A percentile compares a stretch with the other conserved stretches of the same genome.
Conservation (phyloP, 148 eudicot species). For the Cornus suecica region DNA sequence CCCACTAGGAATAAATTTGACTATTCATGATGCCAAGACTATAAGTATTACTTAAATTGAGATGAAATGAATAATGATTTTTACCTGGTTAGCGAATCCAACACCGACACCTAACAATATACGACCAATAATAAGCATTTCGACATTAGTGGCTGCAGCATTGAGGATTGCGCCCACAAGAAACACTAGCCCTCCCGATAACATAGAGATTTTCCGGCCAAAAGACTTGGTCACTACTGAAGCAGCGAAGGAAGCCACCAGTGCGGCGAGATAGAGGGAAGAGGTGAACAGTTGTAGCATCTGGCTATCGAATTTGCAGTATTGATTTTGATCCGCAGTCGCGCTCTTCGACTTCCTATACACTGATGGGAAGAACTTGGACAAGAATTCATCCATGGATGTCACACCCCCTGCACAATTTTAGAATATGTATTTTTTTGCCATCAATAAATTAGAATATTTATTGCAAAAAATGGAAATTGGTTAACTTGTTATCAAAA, state of each 20-base stretch:
- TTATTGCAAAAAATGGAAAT: no score
- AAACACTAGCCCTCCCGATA: slow-evolving; percentile 23
- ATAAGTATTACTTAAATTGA: no score
- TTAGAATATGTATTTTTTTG: no score
- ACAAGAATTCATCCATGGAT: slow-evolving; percentile 28
- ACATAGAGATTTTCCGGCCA: slow-evolving; percentile 34
- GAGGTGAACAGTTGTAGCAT: slow-evolving; percentile 28
- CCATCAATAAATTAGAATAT: no score
- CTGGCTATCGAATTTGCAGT: slow-evolving; percentile 32
- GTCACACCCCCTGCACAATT: slow-evolving; percentile 25
- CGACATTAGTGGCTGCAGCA: slow-evolving; percentile 28
- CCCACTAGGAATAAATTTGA: no score
- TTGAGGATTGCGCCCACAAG: slow-evolving; percentile 26
- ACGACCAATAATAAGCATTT: slow-evolving; percentile 42
- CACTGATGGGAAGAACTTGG: slow-evolving; percentile 28
- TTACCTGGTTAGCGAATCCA: slow-evolving; percentile 35
- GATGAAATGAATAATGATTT: no score
- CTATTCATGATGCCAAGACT: no score
- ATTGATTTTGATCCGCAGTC: slow-evolving; percentile 3
- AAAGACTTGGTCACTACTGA: slow-evolving; percentile 21
- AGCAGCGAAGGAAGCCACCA: slow-evolving; percentile 34
- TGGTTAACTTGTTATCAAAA: no score
- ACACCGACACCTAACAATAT: slow-evolving; percentile 36
- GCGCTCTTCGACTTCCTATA: not conserved
- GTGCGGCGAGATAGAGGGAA: slow-evolving; percentile 35